Evolutionary conservation across 495 filamentous ascomycete genomes (phyloP), one percentile per base, ranked within the genome.

Genomic region (Thozetella sp.): DNA sequence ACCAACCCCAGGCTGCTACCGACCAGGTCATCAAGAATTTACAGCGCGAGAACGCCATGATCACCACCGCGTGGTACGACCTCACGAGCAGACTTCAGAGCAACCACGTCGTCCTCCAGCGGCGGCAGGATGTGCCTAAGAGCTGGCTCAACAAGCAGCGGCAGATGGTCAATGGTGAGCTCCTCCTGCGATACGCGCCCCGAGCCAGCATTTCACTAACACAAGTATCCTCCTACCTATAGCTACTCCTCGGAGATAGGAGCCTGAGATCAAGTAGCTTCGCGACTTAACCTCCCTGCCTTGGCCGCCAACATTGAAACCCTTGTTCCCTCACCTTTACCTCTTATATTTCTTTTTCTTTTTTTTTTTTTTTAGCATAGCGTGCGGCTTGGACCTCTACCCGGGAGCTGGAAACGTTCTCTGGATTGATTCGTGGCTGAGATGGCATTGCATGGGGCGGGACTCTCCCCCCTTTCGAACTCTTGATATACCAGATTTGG

Each of bases 101-200:
- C 74, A 96, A 93, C 73, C 92, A 90, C 63, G 89, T 97, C 51
- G 86, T 90, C 20, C 73, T 93, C 64, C 89, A 85, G 72, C 80
- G 87, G 67, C 79, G 90, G 63, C 83, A 86, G 51, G 92, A 98
- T 66, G 83, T 84, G 45, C 92, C 92, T 27, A 88, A 84, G 71
- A 94, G 93, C 67, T 98, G 93, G 93, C 74, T 98, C 43, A 92
- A 92, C 53, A 93, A 90, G 76, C 94, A 97, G 79, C 82, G 93
- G 73, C 88, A 83, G 70, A 78, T 86, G 65, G 86, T 93, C 63
- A 86, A 87, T 71, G 81, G 77, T 80, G 34, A 67, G 74, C 59
- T 30, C 15, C 53, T 40, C 48, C 40, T 27, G 19, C 22, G 53
- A 25, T 20, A 22, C 37, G 53, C 54, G 22, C 50, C 24, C 27